Evolutionary conservation across 192 early-diverging fungal genomes (phyloP), one percentile per base, ranked within the genome.

Genomic region (Neocallimastix lanati): DNA sequence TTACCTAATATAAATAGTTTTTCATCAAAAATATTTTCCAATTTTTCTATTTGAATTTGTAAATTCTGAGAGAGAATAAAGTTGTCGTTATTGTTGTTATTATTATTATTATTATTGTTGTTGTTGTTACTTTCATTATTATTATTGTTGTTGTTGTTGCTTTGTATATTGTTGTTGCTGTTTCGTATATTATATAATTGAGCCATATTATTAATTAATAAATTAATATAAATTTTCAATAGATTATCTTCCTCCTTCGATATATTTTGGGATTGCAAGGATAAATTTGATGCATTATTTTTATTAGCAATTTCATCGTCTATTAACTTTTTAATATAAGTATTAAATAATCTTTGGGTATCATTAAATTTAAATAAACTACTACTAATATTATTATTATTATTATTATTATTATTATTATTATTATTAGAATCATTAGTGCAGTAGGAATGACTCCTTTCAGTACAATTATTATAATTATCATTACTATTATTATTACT

Each of bases 1-100:
- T n/a, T 67, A 67, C 50, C 50, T 25, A 89, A 38, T 12, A 84
- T 36, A 81, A 81, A 87, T 33, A 89, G 81, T 80, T 89, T 89
- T 80, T 88, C 86, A 80, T 89, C 88, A 79, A 87, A 87, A n/a
- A 9, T 67, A 67, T 67, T 67, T 67, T 67, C 50, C 1, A 67
- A n/a, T 11, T 67, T 67, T 67, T 67, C 50, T 9, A 67, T 67
- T n/a, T 67, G 25, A 27, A 67, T n/a, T 67, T 67, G 21, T 6
- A 67, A 21, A 67, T 67, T 2, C 16, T 67, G 50, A n/a, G 50
- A n/a, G 5, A 50, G 2, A 16, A 50, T 13, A 21, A 21, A 21
- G 21, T 21, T 21, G 21, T 50, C 21, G 21, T 21, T 50, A 50
- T 50, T 50, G 2, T 50, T 50, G 21, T 21, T 50, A 21, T 50